Base-by-base conservation (phyloP, 371 early-diverging fungal species). In the Thermomucor indicae-seudaticae region DNA sequence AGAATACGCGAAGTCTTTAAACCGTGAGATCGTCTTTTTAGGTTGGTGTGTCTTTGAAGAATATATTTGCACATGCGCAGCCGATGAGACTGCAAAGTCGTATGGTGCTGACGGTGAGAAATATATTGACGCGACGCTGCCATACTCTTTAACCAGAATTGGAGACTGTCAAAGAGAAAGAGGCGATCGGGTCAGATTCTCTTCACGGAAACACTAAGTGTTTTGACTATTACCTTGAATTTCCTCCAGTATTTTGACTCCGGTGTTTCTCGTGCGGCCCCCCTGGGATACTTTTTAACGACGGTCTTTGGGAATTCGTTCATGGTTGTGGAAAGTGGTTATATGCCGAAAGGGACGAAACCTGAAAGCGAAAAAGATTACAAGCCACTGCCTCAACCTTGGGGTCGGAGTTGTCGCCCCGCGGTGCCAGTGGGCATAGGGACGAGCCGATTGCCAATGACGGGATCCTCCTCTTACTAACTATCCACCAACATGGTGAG, bases 31-130 rank as follows among this genome's bases (percentile, higher is more conserved):
- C 8, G 92, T 85, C 73, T 91, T 91, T 61, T 88, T 90, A 43
- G 66, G 78, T 62, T 81, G 81, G 47, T 88, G 82, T 11, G 91
- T 91, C 56, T 84, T 80, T 40, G 90, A 74, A 48, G 81, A 82
- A 75, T 96, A 97, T 44, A 97, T 78, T 62, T 95, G 95, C 35
- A 97, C 88, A 49, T 93, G 85, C 42, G 93, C 79, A 22, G 95
- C 92, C 12, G 90, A 81, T 7, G 96, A 85, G 22, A 93, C 91
- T 12, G 91, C 89, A 62, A 95, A 90, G 63, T 92, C 91, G 64
- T 91, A 78, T 6, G 95, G 96, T 49, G 81, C 67, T n/a, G 79
- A 58, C 25, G 88, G 89, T 47, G 89, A 89, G 64, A 94, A 97
- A 63, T 87, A 78, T 19, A 95, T 80, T 23, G 88, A 84, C 24